Evolutionary conservation across 495 filamentous ascomycete species (phyloP), one percentile per base, ranked within the genome.

Genomic region (Tuber calosporum): DNA sequence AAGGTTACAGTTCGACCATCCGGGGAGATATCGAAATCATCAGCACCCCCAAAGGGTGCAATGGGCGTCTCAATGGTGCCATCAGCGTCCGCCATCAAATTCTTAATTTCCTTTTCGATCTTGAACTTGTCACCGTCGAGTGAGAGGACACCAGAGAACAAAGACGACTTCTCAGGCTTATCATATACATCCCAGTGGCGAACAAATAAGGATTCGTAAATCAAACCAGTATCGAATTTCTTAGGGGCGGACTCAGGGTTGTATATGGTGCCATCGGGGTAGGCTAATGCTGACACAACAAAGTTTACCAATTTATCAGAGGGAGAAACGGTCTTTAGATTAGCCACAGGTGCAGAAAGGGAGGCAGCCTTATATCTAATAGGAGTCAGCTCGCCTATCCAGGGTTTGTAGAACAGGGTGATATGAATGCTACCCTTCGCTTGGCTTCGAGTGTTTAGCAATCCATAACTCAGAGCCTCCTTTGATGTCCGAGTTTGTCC

Each of bases 181-280:
- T 89, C 84, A 80, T 89, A 93, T 34, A 82, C 82, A 76, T 94
- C 91, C 92, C 92, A 94, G 79, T 94, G 91, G 30, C 92, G 87
- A 45, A 90, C 88, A 79, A 92, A 93, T 66, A 92, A 85, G 72
- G 85, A 86, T 69, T 87, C 87, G 78, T 93, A 94, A 43, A 92
- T 85, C 70, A 87, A 87, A 8, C 86, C 92, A 19, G 86, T 85
- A 19, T 89, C 88, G 6, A 83, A 79, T 9, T 87, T 85, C 66
- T 86, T 88, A 71, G 84, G 81, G 30, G 86, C 89, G 0, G 85
- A 83, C 70, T 89, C 84, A 17, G 85, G 82, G 74, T 92, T 90
- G 81, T 88, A 87, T 3, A 90, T 83, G 1, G 86, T 83, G 9
- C 90, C 91, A 43, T 87, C 86, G 17, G 87, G 84, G 62, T 87